These are phyloP conservation scores for Cytospora chrysosperma DNA, from an alignment of 2,329 filamentous ascomycete genomes.

Conservation along the genomic window DNA sequence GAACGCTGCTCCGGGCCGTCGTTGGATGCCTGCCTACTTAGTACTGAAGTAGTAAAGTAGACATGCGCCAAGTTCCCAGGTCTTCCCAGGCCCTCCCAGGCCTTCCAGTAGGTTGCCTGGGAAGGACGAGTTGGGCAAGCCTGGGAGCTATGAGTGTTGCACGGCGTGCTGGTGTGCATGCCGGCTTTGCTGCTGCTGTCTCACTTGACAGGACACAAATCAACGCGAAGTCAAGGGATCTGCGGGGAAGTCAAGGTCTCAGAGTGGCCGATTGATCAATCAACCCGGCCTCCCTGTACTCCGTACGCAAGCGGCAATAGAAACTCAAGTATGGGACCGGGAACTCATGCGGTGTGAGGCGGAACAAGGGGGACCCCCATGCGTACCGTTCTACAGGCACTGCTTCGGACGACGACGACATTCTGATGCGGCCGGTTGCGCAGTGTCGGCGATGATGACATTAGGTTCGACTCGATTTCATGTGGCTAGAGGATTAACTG, in stretches of 20 bases:
- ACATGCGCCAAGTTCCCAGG: background rate
- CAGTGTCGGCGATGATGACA: background rate
- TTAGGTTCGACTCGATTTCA: conserved; percentile 13
- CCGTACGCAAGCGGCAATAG: background rate
- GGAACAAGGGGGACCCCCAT: background rate
- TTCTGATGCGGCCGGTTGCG: conserved; percentile 1
- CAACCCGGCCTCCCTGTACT: too few species aligned
- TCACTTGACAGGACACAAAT: background rate
- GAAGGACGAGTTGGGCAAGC: too few species aligned
- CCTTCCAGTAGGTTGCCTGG: too few species aligned
- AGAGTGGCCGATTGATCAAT: background rate
- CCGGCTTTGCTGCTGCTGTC: background rate
- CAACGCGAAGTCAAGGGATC: background rate
- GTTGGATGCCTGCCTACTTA: background rate
- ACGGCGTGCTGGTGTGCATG: background rate
- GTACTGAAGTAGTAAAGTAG: too few species aligned
- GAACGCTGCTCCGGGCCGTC: too few species aligned
- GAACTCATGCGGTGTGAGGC: background rate
- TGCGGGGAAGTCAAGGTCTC: background rate
- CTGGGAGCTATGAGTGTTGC: too few species aligned
- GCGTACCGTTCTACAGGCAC: background rate
- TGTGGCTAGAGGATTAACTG: conserved; percentile 16
- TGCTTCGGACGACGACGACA: background rate
- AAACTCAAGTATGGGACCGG: too few species aligned
- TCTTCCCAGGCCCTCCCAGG: too few species aligned